A percentile compares a stretch with the other conserved stretches of the same genome.
These are phyloP conservation scores for Phycomyces nitens DNA, from an alignment of 192 early-diverging fungal genomes.

Conservation along the genomic window DNA sequence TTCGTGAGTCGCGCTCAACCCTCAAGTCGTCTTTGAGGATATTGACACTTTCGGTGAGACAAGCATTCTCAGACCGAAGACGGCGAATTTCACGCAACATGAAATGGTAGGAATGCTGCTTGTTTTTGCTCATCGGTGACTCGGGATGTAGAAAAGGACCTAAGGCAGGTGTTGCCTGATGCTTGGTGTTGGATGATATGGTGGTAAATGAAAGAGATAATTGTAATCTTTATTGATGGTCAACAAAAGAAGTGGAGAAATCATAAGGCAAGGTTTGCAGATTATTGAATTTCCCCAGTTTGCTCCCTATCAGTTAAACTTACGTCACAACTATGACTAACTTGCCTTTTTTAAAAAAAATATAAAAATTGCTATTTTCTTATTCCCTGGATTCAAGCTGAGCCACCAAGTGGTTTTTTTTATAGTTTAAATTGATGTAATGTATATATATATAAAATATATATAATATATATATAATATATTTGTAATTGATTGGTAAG, in stretches of 20 bases:
- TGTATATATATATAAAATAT: no score
- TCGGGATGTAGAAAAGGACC: neutral
- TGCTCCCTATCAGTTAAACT: neutral
- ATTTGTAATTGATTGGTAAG: no score
- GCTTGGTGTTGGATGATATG: conserved; percentile 39
- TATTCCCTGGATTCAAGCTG: no score
- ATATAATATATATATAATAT: no score
- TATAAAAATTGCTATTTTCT: neutral
- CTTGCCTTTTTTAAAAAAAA: neutral
- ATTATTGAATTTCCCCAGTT: neutral
- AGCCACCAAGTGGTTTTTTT: no score
- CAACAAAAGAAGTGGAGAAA: neutral
- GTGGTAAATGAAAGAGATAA: conserved; percentile 42
- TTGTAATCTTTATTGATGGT: conserved; percentile 14
- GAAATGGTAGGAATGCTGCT: conserved; percentile 14
- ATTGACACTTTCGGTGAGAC: conserved; percentile 16
- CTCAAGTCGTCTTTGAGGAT: conserved; percentile 26
- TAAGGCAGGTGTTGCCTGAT: conserved; percentile 20
- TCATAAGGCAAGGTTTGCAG: neutral
- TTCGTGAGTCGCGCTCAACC: conserved; percentile 18
- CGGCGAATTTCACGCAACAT: conserved; percentile 31
- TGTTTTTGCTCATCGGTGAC: conserved; percentile 1
- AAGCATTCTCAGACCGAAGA: conserved; percentile 26
- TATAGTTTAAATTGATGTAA: no score
- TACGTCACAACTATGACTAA: conserved; percentile 5